Evolutionary conservation across 129 eudicot genomes (phyloP).

Genomic region (Escallonia herrerae): DNA sequence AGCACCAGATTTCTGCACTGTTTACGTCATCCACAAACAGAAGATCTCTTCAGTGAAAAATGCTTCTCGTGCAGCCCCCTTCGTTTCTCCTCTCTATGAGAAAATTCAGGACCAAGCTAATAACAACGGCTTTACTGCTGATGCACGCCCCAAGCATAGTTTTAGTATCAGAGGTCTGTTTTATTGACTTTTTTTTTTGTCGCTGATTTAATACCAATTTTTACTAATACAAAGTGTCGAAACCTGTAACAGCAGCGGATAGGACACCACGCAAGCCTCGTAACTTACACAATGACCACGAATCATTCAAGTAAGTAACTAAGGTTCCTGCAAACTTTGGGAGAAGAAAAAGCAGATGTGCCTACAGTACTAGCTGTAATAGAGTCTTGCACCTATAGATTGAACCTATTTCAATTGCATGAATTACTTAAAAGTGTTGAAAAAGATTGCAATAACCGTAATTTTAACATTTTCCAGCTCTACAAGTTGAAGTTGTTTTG

Average conservation of each 20-base stretch:
- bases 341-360: too few relatives aligned
- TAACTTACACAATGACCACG: conserved; percentile 12
- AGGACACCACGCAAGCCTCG: conserved; percentile 12
- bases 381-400: too few relatives aligned
- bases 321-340: too few relatives aligned
- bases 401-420: too few relatives aligned
- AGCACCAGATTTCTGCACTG: conserved; percentile 72
- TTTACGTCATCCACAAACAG: conserved; percentile 70
- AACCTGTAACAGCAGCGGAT: conserved; percentile 18
- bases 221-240: neutral
- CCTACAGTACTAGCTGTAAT: too few relatives aligned
- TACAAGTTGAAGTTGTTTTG: too few relatives aligned
- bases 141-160: conserved; percentile 23
- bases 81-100: conserved; percentile 42
- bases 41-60: conserved; percentile 63
- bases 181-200: neutral
- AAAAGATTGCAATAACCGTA: too few relatives aligned
- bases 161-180: conserved; percentile 28
- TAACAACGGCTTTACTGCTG: conserved; percentile 11
- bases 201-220: neutral
- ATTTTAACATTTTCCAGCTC: too few relatives aligned
- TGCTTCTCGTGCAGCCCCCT: conserved; percentile 50
- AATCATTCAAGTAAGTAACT: conserved; percentile 13
- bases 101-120: conserved; percentile 23
- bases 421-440: too few relatives aligned